Conservation (phyloP, 2,329 filamentous ascomycete genomes). For the Harringtonia lauricola region DNA sequence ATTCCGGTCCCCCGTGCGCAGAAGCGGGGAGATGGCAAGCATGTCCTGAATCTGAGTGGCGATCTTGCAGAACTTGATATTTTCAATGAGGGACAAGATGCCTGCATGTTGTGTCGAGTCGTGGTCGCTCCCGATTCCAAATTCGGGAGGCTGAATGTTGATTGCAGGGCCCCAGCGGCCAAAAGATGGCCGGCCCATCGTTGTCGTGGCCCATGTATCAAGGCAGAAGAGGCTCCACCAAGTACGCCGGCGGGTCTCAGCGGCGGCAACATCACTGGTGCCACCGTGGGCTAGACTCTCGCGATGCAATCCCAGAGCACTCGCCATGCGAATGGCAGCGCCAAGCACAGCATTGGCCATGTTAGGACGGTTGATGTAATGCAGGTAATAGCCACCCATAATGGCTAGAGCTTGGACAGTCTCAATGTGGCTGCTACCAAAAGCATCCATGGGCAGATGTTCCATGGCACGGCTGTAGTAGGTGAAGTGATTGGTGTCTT, state of each 20-base stretch:
- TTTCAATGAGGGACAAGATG: conserved; percentile 62
- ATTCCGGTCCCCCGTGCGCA: conserved; percentile 55
- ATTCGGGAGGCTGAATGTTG: conserved; percentile 51
- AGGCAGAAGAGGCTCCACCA: conserved; percentile 70
- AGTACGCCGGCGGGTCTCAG: conserved; percentile 53
- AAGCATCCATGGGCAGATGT: conserved; percentile 53
- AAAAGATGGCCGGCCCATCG: conserved; percentile 58
- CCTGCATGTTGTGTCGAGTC: conserved; percentile 50
- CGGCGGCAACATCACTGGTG: conserved; percentile 35
- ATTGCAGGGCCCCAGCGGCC: conserved; percentile 58
- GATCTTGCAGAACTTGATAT: conserved; percentile 70
- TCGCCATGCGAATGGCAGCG: conserved; percentile 63
- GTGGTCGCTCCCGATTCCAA: conserved; percentile 31
- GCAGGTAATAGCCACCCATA: conserved; percentile 65
- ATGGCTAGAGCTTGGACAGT: conserved; percentile 61
- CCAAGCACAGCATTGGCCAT: conserved; percentile 65
- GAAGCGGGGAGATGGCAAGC: conserved; percentile 56
- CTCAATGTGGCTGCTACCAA: conserved; percentile 62
- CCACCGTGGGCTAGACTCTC: conserved; percentile 38
- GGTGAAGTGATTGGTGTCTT: conserved; percentile 56
- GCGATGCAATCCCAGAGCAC: conserved; percentile 59
- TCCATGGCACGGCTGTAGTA: conserved; percentile 61
- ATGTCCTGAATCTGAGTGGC: conserved; percentile 68
- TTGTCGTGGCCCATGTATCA: conserved; percentile 64
- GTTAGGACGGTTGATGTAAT: conserved; percentile 68